Base-by-base conservation (phyloP, 1,139 yeast species). In the Blastobotrys persicus region DNA sequence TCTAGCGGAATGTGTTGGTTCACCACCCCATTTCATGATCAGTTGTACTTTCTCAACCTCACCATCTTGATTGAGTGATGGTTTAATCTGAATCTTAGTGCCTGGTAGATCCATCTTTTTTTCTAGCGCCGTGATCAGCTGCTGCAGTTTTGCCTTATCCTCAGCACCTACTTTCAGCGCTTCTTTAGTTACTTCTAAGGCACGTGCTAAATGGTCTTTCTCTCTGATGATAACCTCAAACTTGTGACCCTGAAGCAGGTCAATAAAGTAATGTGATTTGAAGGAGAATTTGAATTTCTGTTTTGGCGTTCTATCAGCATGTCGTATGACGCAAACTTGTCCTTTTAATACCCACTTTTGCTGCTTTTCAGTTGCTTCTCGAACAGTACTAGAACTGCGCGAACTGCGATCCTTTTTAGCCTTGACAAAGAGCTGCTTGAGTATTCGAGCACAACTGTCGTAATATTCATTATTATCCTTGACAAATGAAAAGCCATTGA, bases 291-390 rank as follows among this genome's bases (percentile, higher is more conserved):
- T 94, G 74, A 94, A 88, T 66, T 94, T 94, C 69, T 94, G 98
- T 65, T 94, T 94, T n/a, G 98, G 98, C 0, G 98, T 94, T 66
- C 99, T 81, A 66, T 94, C 99, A 3, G 98, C 98, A 69, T 94
- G 99, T 61, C 99, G 81, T 48, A 94, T 85, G 31, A 92, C 95
- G 28, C 86, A 79, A 7, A 92, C 96, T 71, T 87, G 74, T 6
- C 98, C 98, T 68, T 94, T 94, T 67, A 92, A 85, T 3, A 87
- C 88, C 99, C 99, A 94, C 67, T 92, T 92, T 65, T 91, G 97
- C 59, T 86, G 85, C 69, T 88, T 87, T 58, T 87, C 92, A 53
- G 61, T 38, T 55, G 52, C 49, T 63, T 67, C 38, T 60, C 63
- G 54, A 18, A 14, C n/a, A 11, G 31, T 34, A 14, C 9, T 38